phyloP scores from a whole-genome alignment of 306 rosid genomes.

The Luffa acutangula region DNA sequence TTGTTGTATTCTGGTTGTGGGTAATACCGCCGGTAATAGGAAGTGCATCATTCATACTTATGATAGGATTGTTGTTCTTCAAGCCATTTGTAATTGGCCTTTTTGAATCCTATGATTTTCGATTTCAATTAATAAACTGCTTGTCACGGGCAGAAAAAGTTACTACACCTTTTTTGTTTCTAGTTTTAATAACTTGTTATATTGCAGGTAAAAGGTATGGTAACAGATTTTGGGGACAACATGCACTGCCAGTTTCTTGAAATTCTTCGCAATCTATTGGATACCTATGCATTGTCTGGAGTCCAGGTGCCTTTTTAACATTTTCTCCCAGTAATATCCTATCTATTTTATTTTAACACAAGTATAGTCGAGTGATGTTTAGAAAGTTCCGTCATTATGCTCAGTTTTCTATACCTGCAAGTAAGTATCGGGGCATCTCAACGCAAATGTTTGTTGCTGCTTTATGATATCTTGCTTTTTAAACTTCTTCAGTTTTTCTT shows the following conservation, averaged over 20 bases:
- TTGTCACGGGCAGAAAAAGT: not conserved
- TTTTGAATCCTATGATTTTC: not conserved
- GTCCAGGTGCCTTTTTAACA: slow-evolving; percentile 45
- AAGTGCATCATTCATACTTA: not conserved
- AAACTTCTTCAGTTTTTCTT: not conserved
- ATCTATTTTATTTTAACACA: not conserved
- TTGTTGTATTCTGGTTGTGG: not conserved
- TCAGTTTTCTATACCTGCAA: not conserved
- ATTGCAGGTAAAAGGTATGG: slow-evolving; percentile 81
- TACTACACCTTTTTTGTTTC: not conserved
- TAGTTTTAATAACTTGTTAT: not conserved
- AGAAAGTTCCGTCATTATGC: not conserved
- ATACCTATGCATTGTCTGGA: slow-evolving; percentile 72
- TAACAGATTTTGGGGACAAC: slow-evolving; percentile 82
- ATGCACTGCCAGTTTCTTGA: slow-evolving; percentile 99
- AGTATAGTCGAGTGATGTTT: not conserved
- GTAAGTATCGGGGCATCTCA: not conserved
- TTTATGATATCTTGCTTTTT: not conserved
- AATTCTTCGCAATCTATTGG: slow-evolving; percentile 83
- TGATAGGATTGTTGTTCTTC: not conserved
- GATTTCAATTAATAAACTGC: not conserved
- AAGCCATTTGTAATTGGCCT: not conserved
- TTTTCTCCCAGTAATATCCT: not conserved
- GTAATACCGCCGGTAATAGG: not conserved
- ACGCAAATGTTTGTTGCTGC: not conserved